Conservation (phyloP, 139 green algal genomes). For the Micractinium sp. region DNA sequence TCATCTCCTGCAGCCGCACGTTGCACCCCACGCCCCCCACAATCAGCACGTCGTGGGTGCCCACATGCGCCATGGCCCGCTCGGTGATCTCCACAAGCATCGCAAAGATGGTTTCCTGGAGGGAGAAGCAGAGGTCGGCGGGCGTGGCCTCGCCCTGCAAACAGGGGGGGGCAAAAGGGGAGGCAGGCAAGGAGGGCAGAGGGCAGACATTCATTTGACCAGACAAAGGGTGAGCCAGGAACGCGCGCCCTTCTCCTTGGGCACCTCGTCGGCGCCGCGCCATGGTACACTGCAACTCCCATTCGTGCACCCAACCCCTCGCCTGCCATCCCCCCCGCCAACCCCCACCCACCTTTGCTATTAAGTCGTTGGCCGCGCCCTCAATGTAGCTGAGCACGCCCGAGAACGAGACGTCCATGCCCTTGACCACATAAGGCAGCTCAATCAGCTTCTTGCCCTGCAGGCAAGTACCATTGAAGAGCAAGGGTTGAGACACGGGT, state of each 20-base stretch:
- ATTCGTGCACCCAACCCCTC: no score
- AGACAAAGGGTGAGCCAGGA: no score
- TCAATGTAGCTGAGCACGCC: slow-evolving; percentile 84
- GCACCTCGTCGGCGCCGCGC: no score
- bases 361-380: slow-evolving; percentile 25
- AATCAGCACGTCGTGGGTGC: slow-evolving; percentile 83
- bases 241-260: no score
- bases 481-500: no score
- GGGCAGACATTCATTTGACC: background rate
- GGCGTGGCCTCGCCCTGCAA: slow-evolving; percentile 65
- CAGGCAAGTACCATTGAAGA: no score
- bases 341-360: slow-evolving; percentile 2
- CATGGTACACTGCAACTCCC: no score
- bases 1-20: slow-evolving; percentile 87
- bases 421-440: slow-evolving; percentile 93
- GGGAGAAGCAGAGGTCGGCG: slow-evolving; percentile 89
- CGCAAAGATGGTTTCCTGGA: slow-evolving; percentile 93
- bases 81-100: slow-evolving; percentile 97
- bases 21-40: slow-evolving; percentile 96
- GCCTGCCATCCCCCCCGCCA: background rate
- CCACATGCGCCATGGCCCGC: slow-evolving; percentile 89
- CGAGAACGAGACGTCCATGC: slow-evolving; percentile 95
- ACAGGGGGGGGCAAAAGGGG: background rate
- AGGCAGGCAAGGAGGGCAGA: no score
- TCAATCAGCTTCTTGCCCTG: slow-evolving; percentile 73